A percentile compares a stretch with the other conserved stretches of the same genome.
Conservation (phyloP, 306 rosid species). For the Acacia crassicarpa region DNA sequence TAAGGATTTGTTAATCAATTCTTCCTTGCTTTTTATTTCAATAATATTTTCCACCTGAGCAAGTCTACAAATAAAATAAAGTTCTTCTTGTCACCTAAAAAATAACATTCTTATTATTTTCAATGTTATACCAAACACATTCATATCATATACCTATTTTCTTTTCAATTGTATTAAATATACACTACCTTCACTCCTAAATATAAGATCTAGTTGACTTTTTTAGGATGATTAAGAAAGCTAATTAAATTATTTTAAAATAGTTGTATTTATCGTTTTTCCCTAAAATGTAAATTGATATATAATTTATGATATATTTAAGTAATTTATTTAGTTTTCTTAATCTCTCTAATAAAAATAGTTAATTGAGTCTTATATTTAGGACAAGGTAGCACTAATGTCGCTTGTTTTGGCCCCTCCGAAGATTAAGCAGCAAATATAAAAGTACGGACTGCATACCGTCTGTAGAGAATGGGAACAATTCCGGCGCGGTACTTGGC, state of each 20-base stretch:
- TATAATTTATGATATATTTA: too few relatives aligned
- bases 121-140: too few relatives aligned
- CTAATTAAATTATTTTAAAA: too few relatives aligned
- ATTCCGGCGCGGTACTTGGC: constrained; percentile 65
- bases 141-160: too few relatives aligned
- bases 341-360: too few relatives aligned
- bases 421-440: neutral
- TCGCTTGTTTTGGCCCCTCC: neutral
- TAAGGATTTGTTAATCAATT: neutral
- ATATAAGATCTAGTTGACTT: too few relatives aligned
- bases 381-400: too few relatives aligned
- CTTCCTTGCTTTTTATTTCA: neutral
- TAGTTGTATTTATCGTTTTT: too few relatives aligned
- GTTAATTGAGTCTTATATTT: too few relatives aligned
- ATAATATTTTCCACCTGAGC: neutral
- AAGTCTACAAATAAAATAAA: neutral
- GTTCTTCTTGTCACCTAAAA: neutral
- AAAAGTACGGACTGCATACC: constrained; percentile 23
- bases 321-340: too few relatives aligned
- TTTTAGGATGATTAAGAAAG: too few relatives aligned
- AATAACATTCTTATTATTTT: neutral
- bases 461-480: constrained; percentile 46
- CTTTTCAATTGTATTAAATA: neutral
- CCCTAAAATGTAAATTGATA: too few relatives aligned
- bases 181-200: neutral